A percentile compares a stretch with the other conserved stretches of the same genome.
These are phyloP conservation scores for Apiospora sp. DNA, from an alignment of 2,329 filamentous ascomycete genomes.

Conservation along the genomic window DNA sequence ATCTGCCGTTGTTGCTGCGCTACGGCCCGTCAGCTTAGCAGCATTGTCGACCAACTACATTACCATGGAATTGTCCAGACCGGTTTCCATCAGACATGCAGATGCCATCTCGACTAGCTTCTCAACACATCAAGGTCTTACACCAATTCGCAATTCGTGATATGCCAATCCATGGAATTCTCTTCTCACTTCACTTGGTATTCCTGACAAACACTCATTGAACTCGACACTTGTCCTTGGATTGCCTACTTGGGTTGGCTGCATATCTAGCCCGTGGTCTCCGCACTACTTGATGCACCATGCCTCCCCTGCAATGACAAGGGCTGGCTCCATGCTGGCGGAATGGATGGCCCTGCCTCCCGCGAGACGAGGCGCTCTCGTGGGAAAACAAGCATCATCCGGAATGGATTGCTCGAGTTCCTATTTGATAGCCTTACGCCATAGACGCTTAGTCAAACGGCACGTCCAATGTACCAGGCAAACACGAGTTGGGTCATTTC, in stretches of 20 bases:
- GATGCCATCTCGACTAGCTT: neutral
- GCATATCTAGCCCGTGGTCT: neutral
- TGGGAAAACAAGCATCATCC: neutral
- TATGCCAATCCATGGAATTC: neutral
- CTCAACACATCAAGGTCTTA: neutral
- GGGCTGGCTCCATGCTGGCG: neutral
- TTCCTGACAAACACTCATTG: neutral
- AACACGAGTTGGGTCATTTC: neutral
- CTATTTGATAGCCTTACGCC: slow-evolving; percentile 8
- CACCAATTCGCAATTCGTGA: neutral
- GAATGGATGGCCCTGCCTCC: neutral
- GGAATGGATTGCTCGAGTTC: neutral
- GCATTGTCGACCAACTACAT: neutral
- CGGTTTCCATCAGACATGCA: neutral
- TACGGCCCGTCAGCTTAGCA: neutral
- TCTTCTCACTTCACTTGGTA: neutral
- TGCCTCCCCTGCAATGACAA: neutral
- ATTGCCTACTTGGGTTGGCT: neutral
- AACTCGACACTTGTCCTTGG: neutral
- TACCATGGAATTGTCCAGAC: neutral
- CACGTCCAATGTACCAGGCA: neutral
- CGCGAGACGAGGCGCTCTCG: neutral
- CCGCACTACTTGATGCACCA: neutral
- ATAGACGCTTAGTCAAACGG: neutral
- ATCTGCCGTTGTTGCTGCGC: neutral